Evolutionary conservation across 768 basidiomycete species (phyloP), one percentile per base, ranked within the genome.

Genomic region (Lactarius akahatsu): DNA sequence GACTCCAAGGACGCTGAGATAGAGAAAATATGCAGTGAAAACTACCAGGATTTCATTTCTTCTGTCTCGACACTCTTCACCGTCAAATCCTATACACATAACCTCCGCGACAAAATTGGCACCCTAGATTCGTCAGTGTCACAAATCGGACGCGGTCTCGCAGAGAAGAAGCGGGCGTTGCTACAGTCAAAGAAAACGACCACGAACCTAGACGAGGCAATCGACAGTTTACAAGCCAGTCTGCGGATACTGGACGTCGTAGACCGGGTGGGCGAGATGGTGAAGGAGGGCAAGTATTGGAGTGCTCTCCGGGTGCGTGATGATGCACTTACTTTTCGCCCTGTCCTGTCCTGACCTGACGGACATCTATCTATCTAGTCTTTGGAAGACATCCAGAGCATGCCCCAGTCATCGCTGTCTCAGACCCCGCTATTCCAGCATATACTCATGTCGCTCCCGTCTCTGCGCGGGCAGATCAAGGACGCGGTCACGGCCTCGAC

Each of bases 1-100:
- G 88, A 94, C 73, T 87, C 94, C 70, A 97, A 98, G 79, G 97
- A 99, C 76, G 83, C 85, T 67, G 96, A 98, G 77, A 99, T 99
- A 76, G 94, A 98, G 79, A 87, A 85, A 66, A 95, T 98, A 76
- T 98, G 97, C 78, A 86, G 88, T 64, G 91, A 94, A 71, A 98
- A 98, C 76, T 98, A 98, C 73, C 94, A 96, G 78, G 96, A 98
- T 78, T 99, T 99, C 72, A 95, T 98, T 40, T 89, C 90, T 34
- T 97, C 96, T 23, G 95, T 98, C 18, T 94, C 94, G n/a, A 98
- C 95, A 3, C 82, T 99, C 68, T 90, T 98, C 77, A 90, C 90
- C 57, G 94, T 99, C 75, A 90, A 98, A 76, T 94, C 95, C 23
- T 98, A 97, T 73, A 98, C 97, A 43, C 92, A 90, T 71, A 94